Evolutionary conservation across 2,329 filamentous ascomycete genomes (phyloP), one percentile per base, ranked within the genome.

Genomic region (Alternaria viburni): DNA sequence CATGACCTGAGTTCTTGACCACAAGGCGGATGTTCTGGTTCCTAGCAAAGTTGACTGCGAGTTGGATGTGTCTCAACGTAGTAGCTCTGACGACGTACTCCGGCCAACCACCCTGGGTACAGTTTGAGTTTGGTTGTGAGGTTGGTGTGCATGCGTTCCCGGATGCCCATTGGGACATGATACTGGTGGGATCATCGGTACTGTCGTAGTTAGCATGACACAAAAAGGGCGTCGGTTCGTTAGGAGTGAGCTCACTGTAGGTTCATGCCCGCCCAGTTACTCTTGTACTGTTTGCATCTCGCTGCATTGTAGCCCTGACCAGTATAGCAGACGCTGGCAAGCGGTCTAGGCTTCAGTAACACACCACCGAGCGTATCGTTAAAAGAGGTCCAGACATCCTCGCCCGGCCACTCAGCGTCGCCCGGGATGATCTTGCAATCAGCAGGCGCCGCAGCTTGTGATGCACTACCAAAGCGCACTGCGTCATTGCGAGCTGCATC

Each of bases 91-190:
- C 70, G 4, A 73, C 72, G 49, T 74, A 76, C 8, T 67, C 57
- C 2, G 73, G 72, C 59, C 63, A 75, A 2, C 69, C 71, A 3
- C 74, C 74, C 43, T 73, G 73, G 12, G 61, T 57, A 47, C 74
- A 76, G 1, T 76, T 77, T 0, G 68, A 60, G 28, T 72, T 64
- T 36, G 66, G 66, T 7, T 68, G 58, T 13, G 73, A 69, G 62
- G 81, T 84, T 0, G 83, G 81, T 51, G 83, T 79, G 49, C 73
- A 76, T 3, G 67, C 41, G 51, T 69, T 63, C 2, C 71, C 71
- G 3, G 69, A 68, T 4, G 71, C 58, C 72, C 72, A 76, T 55
- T 72, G 72, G 11, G 71, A 74, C 59, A 69, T 66, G 32, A 69
- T 65, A 12, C 64, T 69, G 1, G 59, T 71, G 1, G 71, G 69